Evolutionary conservation across 2,329 filamentous ascomycete genomes (phyloP).

Genomic region (Trichoderma sp.): DNA sequence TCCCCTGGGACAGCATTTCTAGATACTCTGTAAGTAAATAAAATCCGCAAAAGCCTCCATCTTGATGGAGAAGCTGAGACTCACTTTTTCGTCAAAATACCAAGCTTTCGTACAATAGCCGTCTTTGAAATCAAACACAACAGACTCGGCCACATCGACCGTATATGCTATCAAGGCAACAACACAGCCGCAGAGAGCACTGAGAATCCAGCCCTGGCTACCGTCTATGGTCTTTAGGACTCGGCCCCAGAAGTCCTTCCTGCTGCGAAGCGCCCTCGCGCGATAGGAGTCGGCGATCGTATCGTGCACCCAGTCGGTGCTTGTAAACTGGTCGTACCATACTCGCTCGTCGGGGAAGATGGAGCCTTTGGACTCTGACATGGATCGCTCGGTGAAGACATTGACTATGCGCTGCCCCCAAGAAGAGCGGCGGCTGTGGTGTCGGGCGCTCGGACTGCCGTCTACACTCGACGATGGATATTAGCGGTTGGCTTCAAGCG

Average conservation of each 20-base stretch:
- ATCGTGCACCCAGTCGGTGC: constrained; percentile 97
- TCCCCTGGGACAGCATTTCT: constrained; percentile 60
- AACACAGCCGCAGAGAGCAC: constrained; percentile 83
- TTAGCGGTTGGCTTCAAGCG: not conserved
- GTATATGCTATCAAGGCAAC: constrained; percentile 86
- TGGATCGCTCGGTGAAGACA: constrained; percentile 61
- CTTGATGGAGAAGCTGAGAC: not conserved
- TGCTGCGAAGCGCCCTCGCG: constrained; percentile 77
- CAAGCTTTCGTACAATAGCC: constrained; percentile 77
- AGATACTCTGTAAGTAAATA: constrained; percentile 25
- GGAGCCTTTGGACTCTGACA: constrained; percentile 67
- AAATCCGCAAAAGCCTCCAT: too few species aligned
- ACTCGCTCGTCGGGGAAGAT: constrained; percentile 81
- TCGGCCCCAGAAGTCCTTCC: constrained; percentile 84
- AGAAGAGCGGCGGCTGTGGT: constrained; percentile 63
- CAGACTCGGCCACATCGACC: constrained; percentile 83
- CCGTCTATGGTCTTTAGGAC: constrained; percentile 78
- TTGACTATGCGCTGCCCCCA: constrained; percentile 65
- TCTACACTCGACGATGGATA: constrained; percentile 36
- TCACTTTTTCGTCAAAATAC: constrained; percentile 71
- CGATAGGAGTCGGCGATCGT: constrained; percentile 93
- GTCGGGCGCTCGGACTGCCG: constrained; percentile 45
- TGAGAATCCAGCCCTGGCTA: constrained; percentile 91
- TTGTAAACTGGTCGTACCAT: constrained; percentile 99
- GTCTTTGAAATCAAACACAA: constrained; percentile 87